Base-by-base conservation (phyloP, 352 stramenopile genomes). In the Pythium brachiatum region DNA sequence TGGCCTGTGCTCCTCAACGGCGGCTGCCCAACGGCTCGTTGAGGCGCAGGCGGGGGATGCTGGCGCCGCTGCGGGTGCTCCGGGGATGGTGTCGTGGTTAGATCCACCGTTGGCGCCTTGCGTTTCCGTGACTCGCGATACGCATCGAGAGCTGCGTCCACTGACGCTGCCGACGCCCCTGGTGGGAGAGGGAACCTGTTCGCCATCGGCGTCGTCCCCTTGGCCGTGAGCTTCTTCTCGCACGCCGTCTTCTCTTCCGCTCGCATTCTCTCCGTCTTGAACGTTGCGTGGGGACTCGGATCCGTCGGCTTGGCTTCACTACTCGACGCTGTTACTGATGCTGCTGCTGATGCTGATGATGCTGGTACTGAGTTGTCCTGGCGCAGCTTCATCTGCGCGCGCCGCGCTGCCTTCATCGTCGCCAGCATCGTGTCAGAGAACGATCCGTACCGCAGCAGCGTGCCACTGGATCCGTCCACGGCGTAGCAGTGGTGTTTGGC, bases 401-500 rank as follows among this genome's bases (percentile, higher is more conserved):
- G 46, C 18, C 38, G 46, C 9, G 36, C 41, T 7, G 29, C 43
- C 27, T 67, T 72, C 26, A 67, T 75, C 36, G 82, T 68, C 6
- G 57, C 39, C 26, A 83, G 51, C 44, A 88, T 73, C 12, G 76
- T 69, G 27, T 66, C 36, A 2, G 75, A 74, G 76, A 77, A 88
- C 18, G 75, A 56, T 27, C 70, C 66, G 57, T 85, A 63, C 9
- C 55, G 64, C 8, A 84, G 68, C 23, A 76, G 43, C 31, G 84
- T 86, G 2, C 81, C 81, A 41, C 81, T 88, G 8, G 73, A 71
- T 1, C 71, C 66, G 57, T 90, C 81, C 31, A 83, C 76, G 20
- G 75, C 57, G 57, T 83, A 90, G 64, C 74, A 85, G 27, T 78
- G 65, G 55, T 90, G 81, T 3, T 60, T 66, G 25, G 58, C 69